phyloP scores from a whole-genome alignment of 108 stramenopile genomes.

The Skeletonema marinoi region DNA sequence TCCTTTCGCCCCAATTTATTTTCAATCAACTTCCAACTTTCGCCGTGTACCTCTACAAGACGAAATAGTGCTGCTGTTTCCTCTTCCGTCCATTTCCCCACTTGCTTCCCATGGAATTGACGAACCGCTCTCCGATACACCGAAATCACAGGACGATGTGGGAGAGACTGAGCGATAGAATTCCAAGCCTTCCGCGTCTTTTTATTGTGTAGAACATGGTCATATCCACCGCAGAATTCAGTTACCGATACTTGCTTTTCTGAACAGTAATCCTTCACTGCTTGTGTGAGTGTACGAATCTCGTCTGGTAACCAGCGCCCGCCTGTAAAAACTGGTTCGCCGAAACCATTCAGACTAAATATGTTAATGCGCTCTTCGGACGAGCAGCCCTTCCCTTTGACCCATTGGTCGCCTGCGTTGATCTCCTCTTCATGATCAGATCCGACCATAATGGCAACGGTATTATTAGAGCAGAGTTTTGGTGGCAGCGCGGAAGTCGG shows the following conservation, averaged over 20 bases:
- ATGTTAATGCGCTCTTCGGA: conserved; percentile 40
- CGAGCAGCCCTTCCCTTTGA: conserved; percentile 22
- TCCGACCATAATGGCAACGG: not conserved
- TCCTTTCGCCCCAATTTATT: conserved; percentile 70
- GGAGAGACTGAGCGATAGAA: conserved; percentile 77
- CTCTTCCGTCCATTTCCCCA: conserved; percentile 73
- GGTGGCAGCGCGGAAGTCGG: too few species aligned
- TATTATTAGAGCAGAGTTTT: too few species aligned
- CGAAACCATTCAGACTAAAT: conserved; percentile 68
- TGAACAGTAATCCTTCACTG: conserved; percentile 72
- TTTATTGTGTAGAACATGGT: conserved; percentile 59
- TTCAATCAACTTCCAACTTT: conserved; percentile 76
- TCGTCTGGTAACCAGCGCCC: conserved; percentile 74
- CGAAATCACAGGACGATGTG: conserved; percentile 76
- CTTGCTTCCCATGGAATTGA: conserved; percentile 71
- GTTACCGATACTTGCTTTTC: conserved; percentile 53
- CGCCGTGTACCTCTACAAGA: conserved; percentile 61
- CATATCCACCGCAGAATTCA: conserved; percentile 75
- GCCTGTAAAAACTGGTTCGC: conserved; percentile 51
- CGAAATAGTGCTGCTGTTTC: conserved; percentile 52
- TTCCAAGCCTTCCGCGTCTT: conserved; percentile 83
- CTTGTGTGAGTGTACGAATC: conserved; percentile 45
- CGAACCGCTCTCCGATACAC: conserved; percentile 84
- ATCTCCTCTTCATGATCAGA: not conserved
- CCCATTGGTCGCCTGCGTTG: conserved; percentile 6